Conservation (phyloP, 164 flowering plant species). For the Macadamia integrifolia region DNA sequence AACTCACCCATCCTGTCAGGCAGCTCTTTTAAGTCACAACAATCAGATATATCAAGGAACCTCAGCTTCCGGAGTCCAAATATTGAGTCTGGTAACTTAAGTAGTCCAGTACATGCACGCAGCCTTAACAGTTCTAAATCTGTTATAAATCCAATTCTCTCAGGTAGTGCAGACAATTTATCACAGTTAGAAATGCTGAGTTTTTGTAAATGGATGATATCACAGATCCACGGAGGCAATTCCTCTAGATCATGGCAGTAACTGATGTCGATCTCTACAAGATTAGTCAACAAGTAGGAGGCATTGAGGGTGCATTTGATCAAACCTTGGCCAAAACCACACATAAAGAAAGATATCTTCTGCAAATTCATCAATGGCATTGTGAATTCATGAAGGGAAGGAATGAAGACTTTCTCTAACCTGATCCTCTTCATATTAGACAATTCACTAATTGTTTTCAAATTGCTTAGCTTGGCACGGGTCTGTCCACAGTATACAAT, state of each 20-base stretch:
- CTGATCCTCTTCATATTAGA: constrained; percentile 22
- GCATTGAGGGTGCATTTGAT: not conserved
- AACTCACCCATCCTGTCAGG: no score
- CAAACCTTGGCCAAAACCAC: constrained; percentile 26
- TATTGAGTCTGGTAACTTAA: constrained; percentile 28
- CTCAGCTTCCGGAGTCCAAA: constrained; percentile 7
- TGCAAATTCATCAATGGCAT: not conserved
- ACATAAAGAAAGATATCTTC: constrained; percentile 30
- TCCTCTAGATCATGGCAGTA: constrained; percentile 28
- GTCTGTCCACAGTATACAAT: constrained; percentile 11
- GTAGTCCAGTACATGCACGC: constrained; percentile 24
- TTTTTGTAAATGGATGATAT: constrained; percentile 16
- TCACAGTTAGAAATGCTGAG: constrained; percentile 40
- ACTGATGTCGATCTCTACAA: constrained; percentile 32
- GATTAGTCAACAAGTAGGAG: constrained; percentile 23
- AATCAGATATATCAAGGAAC: no score
- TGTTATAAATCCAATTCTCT: constrained; percentile 19
- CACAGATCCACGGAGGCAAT: constrained; percentile 29
- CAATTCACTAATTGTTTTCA: not conserved
- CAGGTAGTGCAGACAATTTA: constrained; percentile 24
- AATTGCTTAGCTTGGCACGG: constrained; percentile 13
- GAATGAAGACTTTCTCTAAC: constrained; percentile 22
- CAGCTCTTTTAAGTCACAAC: no score
- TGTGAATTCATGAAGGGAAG: constrained; percentile 7
- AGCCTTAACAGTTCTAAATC: constrained; percentile 34